Evolutionary conservation across 1,139 yeast species (phyloP), one percentile per base, ranked within the genome.

Genomic region (Entelexis paramagnoliae): DNA sequence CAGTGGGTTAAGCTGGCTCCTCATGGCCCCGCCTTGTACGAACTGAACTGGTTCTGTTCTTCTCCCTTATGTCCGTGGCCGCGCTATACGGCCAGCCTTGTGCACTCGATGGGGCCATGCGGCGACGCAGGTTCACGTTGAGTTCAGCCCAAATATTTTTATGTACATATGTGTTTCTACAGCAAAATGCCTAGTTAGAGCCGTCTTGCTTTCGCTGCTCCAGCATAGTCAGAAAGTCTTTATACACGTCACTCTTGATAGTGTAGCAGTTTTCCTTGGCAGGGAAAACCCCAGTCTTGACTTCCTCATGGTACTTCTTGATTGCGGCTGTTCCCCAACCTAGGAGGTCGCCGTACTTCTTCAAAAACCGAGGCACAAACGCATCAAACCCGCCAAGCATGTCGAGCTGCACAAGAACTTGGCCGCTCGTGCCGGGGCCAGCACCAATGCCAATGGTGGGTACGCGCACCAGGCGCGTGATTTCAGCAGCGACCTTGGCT

Each of bases 381-480:
- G 70, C 69, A 22, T 80, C 79, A 48, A 78, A 76, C 24, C 73
- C 74, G 0, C 96, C 96, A 41, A 91, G 70, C 70, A 85, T 64
- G 64, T 91, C 98, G 2, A 88, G 78, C 64, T 84, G 80, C 0
- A 91, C 98, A 48, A 91, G 73, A 1, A 91, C 96, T 65, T 91
- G 97, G 0, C 96, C 97, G 34, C 87, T 79, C 16, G 91, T 82
- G 13, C 68, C 69, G 19, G 81, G 79, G 0, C 98, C 97, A 0
- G 97, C 96, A 7, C 98, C 98, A 50, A 91, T 91, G 7, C 98
- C 97, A 58, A 91, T 88, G 1, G 94, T 86, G 0, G 98, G 97
- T 1, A 89, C 72, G 0, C 65, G 54, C 30, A 88, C 66, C 29
- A 71, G 69, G 2, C 72, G 64, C 0, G 96, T 84, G 42, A 91